These are phyloP conservation scores for Penicillium simplicissimum DNA, from an alignment of 495 filamentous ascomycete species.

Conservation along the genomic window DNA sequence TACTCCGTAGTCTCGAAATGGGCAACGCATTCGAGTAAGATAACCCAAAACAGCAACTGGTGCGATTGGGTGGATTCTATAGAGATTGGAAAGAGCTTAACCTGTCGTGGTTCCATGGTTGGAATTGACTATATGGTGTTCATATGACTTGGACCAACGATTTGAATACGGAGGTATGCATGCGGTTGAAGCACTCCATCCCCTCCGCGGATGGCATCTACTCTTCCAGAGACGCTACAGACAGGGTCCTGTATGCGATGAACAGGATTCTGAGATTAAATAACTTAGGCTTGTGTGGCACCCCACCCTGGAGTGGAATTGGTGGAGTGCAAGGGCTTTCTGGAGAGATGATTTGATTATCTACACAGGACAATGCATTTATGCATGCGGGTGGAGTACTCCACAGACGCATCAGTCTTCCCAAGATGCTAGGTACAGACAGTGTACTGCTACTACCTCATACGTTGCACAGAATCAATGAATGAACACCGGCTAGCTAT, in stretches of 20 bases:
- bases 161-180: neutral
- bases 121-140: neutral
- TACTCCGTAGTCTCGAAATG: neutral
- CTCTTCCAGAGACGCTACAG: neutral
- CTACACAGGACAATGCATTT: too few species aligned
- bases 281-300: too few species aligned
- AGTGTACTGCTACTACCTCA: too few species aligned
- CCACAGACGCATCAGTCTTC: neutral
- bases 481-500: constrained; percentile 19
- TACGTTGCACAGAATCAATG: neutral
- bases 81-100: neutral
- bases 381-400: neutral
- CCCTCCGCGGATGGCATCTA: neutral
- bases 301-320: too few species aligned
- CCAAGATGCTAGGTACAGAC: too few species aligned
- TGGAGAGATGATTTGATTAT: too few species aligned
- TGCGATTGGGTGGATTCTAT: neutral
- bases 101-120: neutral
- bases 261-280: neutral
- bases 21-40: neutral
- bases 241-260: neutral
- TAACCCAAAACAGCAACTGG: neutral
- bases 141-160: neutral
- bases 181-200: neutral
- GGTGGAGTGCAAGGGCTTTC: too few species aligned